Evolutionary conservation across 768 basidiomycete genomes (phyloP).

Genomic region (Tricholoma matsutake): DNA sequence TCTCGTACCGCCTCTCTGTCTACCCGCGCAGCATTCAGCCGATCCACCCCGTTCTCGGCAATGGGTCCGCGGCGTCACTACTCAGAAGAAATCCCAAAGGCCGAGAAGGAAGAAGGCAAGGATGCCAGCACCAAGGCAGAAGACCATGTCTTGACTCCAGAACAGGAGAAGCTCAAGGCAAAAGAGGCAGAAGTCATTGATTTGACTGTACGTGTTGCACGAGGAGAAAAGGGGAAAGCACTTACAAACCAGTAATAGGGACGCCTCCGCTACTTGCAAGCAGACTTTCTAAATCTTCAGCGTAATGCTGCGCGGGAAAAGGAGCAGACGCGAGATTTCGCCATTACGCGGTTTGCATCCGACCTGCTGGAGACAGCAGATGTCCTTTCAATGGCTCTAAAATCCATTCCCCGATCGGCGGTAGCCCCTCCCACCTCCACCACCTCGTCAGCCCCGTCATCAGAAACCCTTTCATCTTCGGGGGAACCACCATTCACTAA

Average conservation of each 20-base stretch:
- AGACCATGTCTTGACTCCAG: conserved; percentile 18
- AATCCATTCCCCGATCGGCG: conserved; percentile 62
- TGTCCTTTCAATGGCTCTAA: conserved; percentile 81
- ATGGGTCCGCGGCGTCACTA: conserved; percentile 45
- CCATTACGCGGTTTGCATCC: conserved; percentile 87
- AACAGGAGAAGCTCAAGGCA: conserved; percentile 63
- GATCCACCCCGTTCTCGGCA: conserved; percentile 22
- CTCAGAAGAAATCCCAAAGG: conserved; percentile 50
- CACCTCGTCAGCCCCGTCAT: conserved; percentile 26
- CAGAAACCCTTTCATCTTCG: conserved; percentile 27
- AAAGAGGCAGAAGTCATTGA: conserved; percentile 83
- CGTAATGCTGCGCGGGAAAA: conserved; percentile 89
- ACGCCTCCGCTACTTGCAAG: conserved; percentile 87
- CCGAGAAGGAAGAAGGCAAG: conserved; percentile 24
- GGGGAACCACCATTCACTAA: conserved; percentile 38
- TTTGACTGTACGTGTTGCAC: conserved; percentile 59
- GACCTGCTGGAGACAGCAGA: conserved; percentile 90
- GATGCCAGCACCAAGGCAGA: conserved; percentile 20
- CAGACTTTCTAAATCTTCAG: conserved; percentile 94
- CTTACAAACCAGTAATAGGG: conserved; percentile 45
- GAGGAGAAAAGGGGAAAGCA: neutral
- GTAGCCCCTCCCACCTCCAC: conserved; percentile 29
- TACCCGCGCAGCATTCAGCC: conserved; percentile 33
- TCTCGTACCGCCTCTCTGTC: conserved; percentile 60
- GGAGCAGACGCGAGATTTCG: conserved; percentile 89